These are phyloP conservation scores for Zizania palustris DNA, from an alignment of 202 grass and related monocot genomes.

Conservation along the genomic window DNA sequence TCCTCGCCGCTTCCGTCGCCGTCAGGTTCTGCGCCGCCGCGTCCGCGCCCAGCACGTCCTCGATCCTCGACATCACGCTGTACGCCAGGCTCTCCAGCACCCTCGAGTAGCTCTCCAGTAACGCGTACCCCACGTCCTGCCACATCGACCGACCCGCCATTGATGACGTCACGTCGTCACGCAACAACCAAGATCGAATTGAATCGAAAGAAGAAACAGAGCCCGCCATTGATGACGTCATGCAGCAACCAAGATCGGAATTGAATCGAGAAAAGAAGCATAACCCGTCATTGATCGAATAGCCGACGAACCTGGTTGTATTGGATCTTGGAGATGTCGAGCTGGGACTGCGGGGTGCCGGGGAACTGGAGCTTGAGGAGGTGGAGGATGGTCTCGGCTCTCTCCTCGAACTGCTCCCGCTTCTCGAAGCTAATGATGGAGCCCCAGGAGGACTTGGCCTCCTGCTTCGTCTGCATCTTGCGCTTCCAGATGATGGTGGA, in stretches of 20 bases:
- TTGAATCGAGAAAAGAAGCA: no score
- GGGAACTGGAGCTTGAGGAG: slow-evolving; percentile 90
- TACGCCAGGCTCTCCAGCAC: slow-evolving; percentile 92
- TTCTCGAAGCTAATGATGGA: slow-evolving; percentile 98
- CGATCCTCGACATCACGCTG: slow-evolving; percentile 78
- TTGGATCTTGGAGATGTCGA: slow-evolving; percentile 96
- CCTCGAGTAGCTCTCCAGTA: slow-evolving; percentile 90
- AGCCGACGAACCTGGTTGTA: slow-evolving; percentile 50
- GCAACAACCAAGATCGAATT: not conserved
- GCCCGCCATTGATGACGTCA: not conserved
- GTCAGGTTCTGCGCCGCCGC: slow-evolving; percentile 64
- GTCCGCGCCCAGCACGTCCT: slow-evolving; percentile 81
- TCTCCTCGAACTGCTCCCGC: slow-evolving; percentile 94
- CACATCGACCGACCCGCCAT: not conserved
- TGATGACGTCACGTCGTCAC: not conserved
- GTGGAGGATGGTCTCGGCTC: slow-evolving; percentile 93
- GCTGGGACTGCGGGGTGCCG: slow-evolving; percentile 79
- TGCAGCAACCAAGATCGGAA: not conserved
- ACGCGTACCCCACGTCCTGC: slow-evolving; percentile 80
- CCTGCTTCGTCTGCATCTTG: slow-evolving; percentile 86
- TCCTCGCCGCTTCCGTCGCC: slow-evolving; percentile 48
- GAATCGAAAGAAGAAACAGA: not conserved
- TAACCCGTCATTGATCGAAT: no score
- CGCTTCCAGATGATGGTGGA: slow-evolving; percentile 96
- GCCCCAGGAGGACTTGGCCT: slow-evolving; percentile 80